Conservation (phyloP, 1,139 yeast species). For the Pneumocystis wakefieldiae region DNA sequence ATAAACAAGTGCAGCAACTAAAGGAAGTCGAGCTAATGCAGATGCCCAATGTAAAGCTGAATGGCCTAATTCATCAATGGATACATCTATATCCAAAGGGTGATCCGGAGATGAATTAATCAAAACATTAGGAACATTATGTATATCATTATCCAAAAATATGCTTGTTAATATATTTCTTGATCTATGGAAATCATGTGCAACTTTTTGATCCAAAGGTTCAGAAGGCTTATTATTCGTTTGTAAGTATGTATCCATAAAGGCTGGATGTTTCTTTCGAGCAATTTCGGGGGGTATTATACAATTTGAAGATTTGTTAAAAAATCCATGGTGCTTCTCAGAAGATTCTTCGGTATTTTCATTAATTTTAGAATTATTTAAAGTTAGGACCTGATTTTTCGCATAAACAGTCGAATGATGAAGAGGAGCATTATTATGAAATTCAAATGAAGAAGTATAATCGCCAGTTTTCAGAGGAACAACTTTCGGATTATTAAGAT, state of each 20-base stretch:
- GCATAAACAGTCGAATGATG: neutral
- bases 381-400: neutral
- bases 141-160: neutral
- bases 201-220: neutral
- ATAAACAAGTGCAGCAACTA: slow-evolving; percentile 57
- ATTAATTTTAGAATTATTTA: neutral
- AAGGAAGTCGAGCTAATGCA: slow-evolving; percentile 62
- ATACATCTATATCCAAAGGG: slow-evolving; percentile 52
- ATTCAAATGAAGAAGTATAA: neutral
- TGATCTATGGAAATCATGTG: neutral
- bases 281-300: neutral
- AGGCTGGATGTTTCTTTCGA: neutral
- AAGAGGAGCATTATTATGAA: neutral
- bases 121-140: neutral
- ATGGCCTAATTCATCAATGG: slow-evolving; percentile 87
- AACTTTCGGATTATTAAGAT: neutral
- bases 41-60: slow-evolving; percentile 95
- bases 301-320: neutral
- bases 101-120: slow-evolving; percentile 7
- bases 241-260: neutral
- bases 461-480: neutral
- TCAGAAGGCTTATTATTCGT: slow-evolving; percentile 24
- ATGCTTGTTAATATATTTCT: neutral
- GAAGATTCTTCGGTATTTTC: neutral
- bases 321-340: neutral